These are phyloP conservation scores for Microbotryum scabiosae DNA, from an alignment of 1,284 basidiomycete species.

Conservation along the genomic window DNA sequence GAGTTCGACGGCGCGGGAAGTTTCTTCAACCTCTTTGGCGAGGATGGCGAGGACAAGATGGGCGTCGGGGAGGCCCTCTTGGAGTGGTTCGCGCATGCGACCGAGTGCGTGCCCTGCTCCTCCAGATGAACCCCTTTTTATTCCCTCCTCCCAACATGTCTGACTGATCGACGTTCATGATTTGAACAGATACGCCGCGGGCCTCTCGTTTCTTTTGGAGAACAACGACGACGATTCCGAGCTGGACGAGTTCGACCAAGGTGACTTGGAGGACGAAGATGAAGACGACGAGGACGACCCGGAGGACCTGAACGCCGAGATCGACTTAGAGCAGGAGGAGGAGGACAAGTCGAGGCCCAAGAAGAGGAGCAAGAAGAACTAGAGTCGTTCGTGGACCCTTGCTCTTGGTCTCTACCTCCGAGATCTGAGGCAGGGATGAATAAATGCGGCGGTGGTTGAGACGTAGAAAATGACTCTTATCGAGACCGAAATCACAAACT, in stretches of 20 bases:
- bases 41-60: conserved; percentile 22
- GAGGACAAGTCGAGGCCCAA: conserved; percentile 19
- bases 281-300: conserved; percentile 12
- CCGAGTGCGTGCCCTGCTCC: conserved; percentile 23
- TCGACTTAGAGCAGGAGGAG: conserved; percentile 17
- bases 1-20: conserved; percentile 27
- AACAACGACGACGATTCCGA: conserved; percentile 9
- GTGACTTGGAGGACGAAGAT: conserved; percentile 24
- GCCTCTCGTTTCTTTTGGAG: conserved; percentile 6
- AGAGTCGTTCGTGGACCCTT: neutral
- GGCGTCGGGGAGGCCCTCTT: conserved; percentile 20
- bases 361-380: conserved; percentile 24
- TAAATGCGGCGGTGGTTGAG: too few species aligned
- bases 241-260: conserved; percentile 5
- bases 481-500: too few species aligned
- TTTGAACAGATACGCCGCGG: conserved; percentile 29
- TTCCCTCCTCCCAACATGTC: neutral
- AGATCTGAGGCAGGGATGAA: too few species aligned
- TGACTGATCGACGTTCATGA: neutral
- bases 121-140: neutral
- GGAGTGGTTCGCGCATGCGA: conserved; percentile 25
- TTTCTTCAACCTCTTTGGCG: conserved; percentile 30
- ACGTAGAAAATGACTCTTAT: too few species aligned
- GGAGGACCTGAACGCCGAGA: conserved; percentile 26
- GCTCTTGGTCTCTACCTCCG: too few species aligned